phyloP scores from a whole-genome alignment of 2,329 filamentous ascomycete genomes.

The Hawksworthiomyces lignivorus region DNA sequence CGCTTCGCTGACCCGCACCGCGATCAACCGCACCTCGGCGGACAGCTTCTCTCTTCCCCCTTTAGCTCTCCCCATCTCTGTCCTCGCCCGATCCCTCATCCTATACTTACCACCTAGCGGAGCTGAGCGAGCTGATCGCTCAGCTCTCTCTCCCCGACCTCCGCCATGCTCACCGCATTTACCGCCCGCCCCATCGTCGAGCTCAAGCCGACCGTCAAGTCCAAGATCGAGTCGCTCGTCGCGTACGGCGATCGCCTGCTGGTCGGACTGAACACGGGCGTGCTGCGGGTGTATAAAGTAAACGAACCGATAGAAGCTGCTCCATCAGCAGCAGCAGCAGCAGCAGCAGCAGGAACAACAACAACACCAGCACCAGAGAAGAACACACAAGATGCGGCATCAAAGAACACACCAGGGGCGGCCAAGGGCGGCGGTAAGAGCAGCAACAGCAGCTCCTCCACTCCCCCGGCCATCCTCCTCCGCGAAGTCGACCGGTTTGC shows the following conservation, averaged over 20 bases:
- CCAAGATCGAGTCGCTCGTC: slow-evolving; percentile 91
- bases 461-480: slow-evolving; percentile 48
- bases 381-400: too few species aligned
- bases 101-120: not conserved
- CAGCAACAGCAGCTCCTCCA: slow-evolving; percentile 1
- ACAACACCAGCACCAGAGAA: too few species aligned
- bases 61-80: not conserved
- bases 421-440: slow-evolving; percentile 18
- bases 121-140: not conserved
- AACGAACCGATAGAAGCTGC: slow-evolving; percentile 50
- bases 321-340: slow-evolving; percentile 17
- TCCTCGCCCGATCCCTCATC: not conserved
- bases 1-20: too few species aligned
- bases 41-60: too few species aligned
- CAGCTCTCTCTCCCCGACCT: slow-evolving; percentile 14
- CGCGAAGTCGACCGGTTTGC: slow-evolving; percentile 95
- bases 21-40: too few species aligned
- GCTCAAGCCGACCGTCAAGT: slow-evolving; percentile 92
- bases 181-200: slow-evolving; percentile 94
- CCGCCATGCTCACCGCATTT: slow-evolving; percentile 91
- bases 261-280: slow-evolving; percentile 84
- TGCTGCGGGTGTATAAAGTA: slow-evolving; percentile 81
- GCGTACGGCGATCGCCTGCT: slow-evolving; percentile 89
- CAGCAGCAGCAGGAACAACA: slow-evolving; percentile 4
- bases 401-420: too few species aligned